Conservation (phyloP, 148 eudicot genomes). For the Amaranthus palmeri region DNA sequence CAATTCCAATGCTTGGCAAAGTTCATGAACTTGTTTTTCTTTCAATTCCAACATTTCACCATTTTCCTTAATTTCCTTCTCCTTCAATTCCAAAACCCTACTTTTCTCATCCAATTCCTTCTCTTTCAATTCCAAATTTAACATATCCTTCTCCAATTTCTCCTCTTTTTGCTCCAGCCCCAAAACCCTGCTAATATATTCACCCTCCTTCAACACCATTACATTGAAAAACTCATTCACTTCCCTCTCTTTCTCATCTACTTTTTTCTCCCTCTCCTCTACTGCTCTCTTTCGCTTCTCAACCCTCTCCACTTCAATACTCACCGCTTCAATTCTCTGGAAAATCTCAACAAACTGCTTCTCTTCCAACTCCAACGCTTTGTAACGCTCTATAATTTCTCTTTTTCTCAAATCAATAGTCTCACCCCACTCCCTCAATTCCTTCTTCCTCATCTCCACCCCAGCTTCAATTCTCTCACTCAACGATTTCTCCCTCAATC, state of each 20-base stretch:
- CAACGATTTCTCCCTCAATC: background rate
- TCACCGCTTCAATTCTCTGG: background rate
- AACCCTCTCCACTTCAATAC: background rate
- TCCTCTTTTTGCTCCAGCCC: background rate
- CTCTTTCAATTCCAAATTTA: slow-evolving; percentile 15
- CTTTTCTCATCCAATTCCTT: slow-evolving; percentile 7
- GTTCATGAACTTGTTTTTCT: slow-evolving; percentile 6
- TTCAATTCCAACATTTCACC: background rate
- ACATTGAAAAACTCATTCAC: background rate
- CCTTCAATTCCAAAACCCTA: slow-evolving; percentile 5
- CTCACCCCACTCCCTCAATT: slow-evolving; percentile 4
- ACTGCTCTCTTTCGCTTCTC: background rate
- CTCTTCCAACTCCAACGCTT: slow-evolving; percentile 5
- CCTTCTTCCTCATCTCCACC: background rate
- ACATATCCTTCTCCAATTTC: background rate
- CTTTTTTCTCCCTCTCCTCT: background rate
- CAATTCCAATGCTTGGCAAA: background rate
- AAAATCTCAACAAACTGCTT: background rate
- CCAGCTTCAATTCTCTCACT: background rate
- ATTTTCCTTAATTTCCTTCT: slow-evolving; percentile 5
- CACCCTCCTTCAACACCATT: background rate
- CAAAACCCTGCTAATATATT: background rate
- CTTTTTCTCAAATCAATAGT: slow-evolving; percentile 5
- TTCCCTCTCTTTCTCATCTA: slow-evolving; percentile 1
- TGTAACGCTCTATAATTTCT: slow-evolving; percentile 2